Conservation (phyloP, 208 protist species). For the Porcisia deanei region DNA sequence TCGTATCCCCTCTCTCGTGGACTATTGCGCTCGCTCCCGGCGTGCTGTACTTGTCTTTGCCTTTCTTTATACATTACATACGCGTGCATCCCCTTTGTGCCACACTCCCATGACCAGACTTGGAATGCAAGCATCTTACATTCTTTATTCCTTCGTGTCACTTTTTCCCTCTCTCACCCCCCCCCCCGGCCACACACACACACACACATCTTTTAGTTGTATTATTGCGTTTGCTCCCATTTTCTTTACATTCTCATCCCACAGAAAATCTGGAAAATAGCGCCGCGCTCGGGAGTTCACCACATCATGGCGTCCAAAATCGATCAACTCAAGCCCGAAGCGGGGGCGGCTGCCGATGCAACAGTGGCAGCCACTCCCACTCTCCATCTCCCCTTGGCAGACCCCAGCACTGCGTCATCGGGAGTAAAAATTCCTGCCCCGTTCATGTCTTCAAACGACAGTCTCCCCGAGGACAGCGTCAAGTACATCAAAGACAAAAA, state of each 20-base stretch:
- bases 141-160: background rate
- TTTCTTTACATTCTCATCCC: background rate
- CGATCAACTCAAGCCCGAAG: conserved; percentile 2
- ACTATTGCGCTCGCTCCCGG: too few relatives aligned
- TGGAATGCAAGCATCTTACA: background rate
- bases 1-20: too few relatives aligned
- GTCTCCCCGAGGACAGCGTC: conserved; percentile 60
- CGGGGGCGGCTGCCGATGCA: background rate
- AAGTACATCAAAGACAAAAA: conserved; percentile 80
- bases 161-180: background rate
- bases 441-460: conserved; percentile 32
- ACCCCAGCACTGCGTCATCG: background rate
- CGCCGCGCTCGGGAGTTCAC: background rate
- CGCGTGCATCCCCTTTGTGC: too few relatives aligned
- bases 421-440: background rate
- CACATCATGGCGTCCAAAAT: background rate
- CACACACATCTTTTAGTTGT: background rate
- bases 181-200: background rate
- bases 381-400: background rate
- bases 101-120: too few relatives aligned
- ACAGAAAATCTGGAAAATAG: background rate
- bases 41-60: too few relatives aligned
- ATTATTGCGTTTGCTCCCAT: background rate
- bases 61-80: too few relatives aligned
- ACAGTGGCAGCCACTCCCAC: background rate